Percentiles rank a stretch among this genome's conserved stretches.
These are phyloP conservation scores for Solanum piurae DNA, from an alignment of 257 asterid genomes.

Conservation along the genomic window DNA sequence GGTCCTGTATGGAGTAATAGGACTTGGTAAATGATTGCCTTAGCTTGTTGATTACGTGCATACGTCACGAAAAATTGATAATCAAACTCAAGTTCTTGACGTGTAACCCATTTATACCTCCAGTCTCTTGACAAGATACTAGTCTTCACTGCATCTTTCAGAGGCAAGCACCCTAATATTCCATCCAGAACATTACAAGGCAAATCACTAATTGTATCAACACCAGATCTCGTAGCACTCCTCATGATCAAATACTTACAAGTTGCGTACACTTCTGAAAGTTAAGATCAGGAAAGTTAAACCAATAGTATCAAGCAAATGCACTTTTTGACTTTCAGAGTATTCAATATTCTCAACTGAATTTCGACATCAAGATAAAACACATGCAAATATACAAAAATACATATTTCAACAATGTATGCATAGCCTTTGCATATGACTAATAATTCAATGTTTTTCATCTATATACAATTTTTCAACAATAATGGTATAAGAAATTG, in stretches of 20 bases:
- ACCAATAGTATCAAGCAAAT: not conserved
- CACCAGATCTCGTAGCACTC: constrained; percentile 9
- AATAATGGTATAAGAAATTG: no score
- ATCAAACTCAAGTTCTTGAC: constrained; percentile 40
- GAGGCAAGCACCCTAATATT: constrained; percentile 48
- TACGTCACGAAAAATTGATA: constrained; percentile 43
- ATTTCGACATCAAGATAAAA: no score
- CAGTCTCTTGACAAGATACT: constrained; percentile 51
- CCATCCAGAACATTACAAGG: constrained; percentile 35
- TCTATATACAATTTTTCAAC: no score
- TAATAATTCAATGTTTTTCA: no score
- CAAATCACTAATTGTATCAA: constrained; percentile 27
- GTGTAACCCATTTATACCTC: constrained; percentile 41
- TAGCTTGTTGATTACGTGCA: constrained; percentile 35
- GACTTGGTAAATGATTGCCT: constrained; percentile 32
- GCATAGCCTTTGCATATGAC: no score
- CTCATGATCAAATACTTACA: constrained; percentile 10
- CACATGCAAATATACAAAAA: no score
- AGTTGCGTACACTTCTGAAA: not conserved
- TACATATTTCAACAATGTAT: no score
- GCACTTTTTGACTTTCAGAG: no score
- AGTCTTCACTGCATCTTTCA: constrained; percentile 47
- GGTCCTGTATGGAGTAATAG: constrained; percentile 34
- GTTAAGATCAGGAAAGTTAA: no score
- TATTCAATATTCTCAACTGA: no score